A percentile compares a stretch with the other conserved stretches of the same genome.
Conservation (phyloP, 768 basidiomycete species). For the Boletus pseudo-olivaceus region DNA sequence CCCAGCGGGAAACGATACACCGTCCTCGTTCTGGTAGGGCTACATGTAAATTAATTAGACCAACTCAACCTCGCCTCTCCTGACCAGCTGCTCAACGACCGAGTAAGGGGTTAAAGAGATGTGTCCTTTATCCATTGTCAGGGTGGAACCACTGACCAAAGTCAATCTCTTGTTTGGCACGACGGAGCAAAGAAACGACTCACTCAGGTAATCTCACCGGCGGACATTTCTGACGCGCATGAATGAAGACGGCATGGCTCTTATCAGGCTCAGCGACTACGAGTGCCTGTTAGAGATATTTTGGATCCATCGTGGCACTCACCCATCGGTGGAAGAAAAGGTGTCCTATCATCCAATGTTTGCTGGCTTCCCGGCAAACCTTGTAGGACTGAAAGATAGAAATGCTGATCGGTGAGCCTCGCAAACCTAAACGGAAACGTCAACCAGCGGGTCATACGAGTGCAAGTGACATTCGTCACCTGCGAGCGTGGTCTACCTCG, state of each 20-base stretch:
- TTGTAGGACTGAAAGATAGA: conserved; percentile 76
- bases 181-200: conserved; percentile 22
- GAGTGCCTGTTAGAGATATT: conserved; percentile 4
- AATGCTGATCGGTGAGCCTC: conserved; percentile 71
- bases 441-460: neutral
- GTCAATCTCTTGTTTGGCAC: neutral
- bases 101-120: conserved; percentile 78
- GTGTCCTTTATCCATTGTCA: conserved; percentile 77
- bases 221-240: conserved; percentile 69
- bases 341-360: conserved; percentile 68
- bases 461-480: conserved; percentile 39
- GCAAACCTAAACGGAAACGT: conserved; percentile 54
- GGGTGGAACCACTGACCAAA: conserved; percentile 54
- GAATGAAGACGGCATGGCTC: conserved; percentile 74
- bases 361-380: conserved; percentile 75
- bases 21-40: conserved; percentile 8
- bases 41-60: conserved; percentile 44
- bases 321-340: conserved; percentile 77
- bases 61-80: conserved; percentile 70
- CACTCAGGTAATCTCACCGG: conserved; percentile 68
- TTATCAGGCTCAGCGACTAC: conserved; percentile 79
- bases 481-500: conserved; percentile 77
- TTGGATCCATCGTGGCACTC: conserved; percentile 23
- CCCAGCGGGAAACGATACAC: conserved; percentile 10
- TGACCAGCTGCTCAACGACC: conserved; percentile 70